These are phyloP conservation scores for Dimargaris xerosporica DNA, from an alignment of 192 early-diverging fungal species.

Conservation along the genomic window DNA sequence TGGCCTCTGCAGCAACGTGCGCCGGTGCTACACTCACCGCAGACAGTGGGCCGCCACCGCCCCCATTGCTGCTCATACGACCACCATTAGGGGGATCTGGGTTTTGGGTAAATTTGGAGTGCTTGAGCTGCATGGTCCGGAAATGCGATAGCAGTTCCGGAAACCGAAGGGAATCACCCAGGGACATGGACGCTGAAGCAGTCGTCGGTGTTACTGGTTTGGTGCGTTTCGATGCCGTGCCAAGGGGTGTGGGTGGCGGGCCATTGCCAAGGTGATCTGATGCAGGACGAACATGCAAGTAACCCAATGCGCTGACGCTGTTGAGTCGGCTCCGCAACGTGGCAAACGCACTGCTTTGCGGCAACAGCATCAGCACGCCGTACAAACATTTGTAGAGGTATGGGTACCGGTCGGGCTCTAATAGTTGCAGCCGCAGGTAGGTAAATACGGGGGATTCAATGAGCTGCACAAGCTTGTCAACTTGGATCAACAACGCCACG, in stretches of 20 bases:
- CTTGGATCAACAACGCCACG: slow-evolving; percentile 84
- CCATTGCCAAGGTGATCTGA: neutral
- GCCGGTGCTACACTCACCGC: too few relatives aligned
- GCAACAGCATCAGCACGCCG: slow-evolving; percentile 91
- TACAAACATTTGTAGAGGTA: slow-evolving; percentile 84
- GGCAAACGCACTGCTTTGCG: slow-evolving; percentile 92
- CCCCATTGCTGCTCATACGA: too few relatives aligned
- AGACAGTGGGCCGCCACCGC: too few relatives aligned
- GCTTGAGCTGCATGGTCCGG: slow-evolving; percentile 9
- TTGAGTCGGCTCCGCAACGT: slow-evolving; percentile 87
- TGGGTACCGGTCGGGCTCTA: slow-evolving; percentile 86
- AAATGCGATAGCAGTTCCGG: slow-evolving; percentile 1
- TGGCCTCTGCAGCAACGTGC: too few relatives aligned
- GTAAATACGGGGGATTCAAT: slow-evolving; percentile 97
- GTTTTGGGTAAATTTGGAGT: neutral
- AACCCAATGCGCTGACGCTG: slow-evolving; percentile 57
- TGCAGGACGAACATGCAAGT: slow-evolving; percentile 26
- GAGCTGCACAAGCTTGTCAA: slow-evolving; percentile 96
- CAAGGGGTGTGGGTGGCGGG: neutral
- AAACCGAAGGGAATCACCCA: neutral
- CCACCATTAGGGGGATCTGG: too few relatives aligned
- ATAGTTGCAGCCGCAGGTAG: slow-evolving; percentile 77
- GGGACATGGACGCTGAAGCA: neutral
- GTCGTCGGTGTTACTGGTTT: neutral
- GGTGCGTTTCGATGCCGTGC: neutral